Conservation (phyloP, 1,139 yeast genomes). For the Yamadazyma siamensis region DNA sequence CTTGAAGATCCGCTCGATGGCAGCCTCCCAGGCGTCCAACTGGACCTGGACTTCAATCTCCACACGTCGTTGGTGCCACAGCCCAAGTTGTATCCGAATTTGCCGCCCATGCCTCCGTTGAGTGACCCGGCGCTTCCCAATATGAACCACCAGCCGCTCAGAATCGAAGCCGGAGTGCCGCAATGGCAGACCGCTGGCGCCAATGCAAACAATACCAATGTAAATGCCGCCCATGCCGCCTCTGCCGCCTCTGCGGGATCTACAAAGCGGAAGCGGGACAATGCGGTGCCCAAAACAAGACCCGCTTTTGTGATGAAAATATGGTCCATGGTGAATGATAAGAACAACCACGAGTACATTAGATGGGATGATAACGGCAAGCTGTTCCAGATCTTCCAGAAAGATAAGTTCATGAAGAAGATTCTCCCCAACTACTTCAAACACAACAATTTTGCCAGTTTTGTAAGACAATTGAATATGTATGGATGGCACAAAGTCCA, state of each 20-base stretch:
- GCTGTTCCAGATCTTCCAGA: slow-evolving; percentile 76
- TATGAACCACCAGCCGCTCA: slow-evolving; percentile 8
- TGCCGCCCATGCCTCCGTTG: slow-evolving; percentile 35
- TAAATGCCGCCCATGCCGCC: too few species aligned
- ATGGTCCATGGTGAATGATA: slow-evolving; percentile 94
- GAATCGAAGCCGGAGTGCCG: neutral
- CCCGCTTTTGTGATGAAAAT: slow-evolving; percentile 91
- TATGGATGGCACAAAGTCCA: slow-evolving; percentile 98
- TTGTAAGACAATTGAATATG: slow-evolving; percentile 94
- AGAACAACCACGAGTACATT: slow-evolving; percentile 62
- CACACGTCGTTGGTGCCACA: slow-evolving; percentile 13
- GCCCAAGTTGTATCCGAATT: slow-evolving; percentile 15
- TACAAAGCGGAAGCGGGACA: neutral
- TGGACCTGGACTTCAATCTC: too few species aligned
- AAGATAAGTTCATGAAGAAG: slow-evolving; percentile 81
- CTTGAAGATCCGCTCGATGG: slow-evolving; percentile 11
- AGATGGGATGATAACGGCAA: slow-evolving; percentile 86
- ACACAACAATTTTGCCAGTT: slow-evolving; percentile 90
- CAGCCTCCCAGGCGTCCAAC: too few species aligned
- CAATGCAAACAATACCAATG: too few species aligned
- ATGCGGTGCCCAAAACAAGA: slow-evolving; percentile 35
- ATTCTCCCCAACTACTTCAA: slow-evolving; percentile 89
- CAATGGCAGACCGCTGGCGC: too few species aligned
- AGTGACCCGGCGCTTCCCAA: slow-evolving; percentile 34
- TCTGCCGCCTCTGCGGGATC: too few species aligned